Conservation (phyloP, 495 filamentous ascomycete species). For the Lasiosphaeria ovina region DNA sequence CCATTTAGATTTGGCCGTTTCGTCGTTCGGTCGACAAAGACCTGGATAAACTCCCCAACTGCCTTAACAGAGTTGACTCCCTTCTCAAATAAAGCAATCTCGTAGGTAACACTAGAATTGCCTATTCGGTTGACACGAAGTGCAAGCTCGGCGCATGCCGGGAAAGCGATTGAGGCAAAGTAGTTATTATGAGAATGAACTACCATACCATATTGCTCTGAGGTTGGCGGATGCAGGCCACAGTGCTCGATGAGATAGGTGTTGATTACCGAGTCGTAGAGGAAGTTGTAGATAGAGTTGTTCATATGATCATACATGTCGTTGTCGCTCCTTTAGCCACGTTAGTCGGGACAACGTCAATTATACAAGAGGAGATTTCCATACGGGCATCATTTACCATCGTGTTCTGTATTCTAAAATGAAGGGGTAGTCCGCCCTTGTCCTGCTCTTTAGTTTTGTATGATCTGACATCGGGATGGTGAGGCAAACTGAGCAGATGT, state of each 20-base stretch:
- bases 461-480: conserved; percentile 31
- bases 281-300: conserved; percentile 77
- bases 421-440: conserved; percentile 72
- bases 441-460: conserved; percentile 58
- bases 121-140: conserved; percentile 81
- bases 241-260: conserved; percentile 81
- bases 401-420: conserved; percentile 80
- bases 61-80: conserved; percentile 74
- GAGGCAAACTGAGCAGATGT: background rate
- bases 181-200: conserved; percentile 82
- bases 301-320: conserved; percentile 93
- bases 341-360: conserved; percentile 4
- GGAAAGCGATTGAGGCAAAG: conserved; percentile 80
- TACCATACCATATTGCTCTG: conserved; percentile 73
- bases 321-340: conserved; percentile 72
- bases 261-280: conserved; percentile 89
- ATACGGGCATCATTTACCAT: conserved; percentile 57
- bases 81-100: conserved; percentile 81
- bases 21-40: conserved; percentile 76
- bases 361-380: background rate
- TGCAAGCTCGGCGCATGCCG: conserved; percentile 75
- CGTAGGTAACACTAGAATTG: conserved; percentile 87
- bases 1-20: conserved; percentile 55
- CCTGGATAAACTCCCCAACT: conserved; percentile 84
- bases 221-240: conserved; percentile 66